Evolutionary conservation across 1,284 basidiomycete genomes (phyloP).

Genomic region (Malassezia japonica): DNA sequence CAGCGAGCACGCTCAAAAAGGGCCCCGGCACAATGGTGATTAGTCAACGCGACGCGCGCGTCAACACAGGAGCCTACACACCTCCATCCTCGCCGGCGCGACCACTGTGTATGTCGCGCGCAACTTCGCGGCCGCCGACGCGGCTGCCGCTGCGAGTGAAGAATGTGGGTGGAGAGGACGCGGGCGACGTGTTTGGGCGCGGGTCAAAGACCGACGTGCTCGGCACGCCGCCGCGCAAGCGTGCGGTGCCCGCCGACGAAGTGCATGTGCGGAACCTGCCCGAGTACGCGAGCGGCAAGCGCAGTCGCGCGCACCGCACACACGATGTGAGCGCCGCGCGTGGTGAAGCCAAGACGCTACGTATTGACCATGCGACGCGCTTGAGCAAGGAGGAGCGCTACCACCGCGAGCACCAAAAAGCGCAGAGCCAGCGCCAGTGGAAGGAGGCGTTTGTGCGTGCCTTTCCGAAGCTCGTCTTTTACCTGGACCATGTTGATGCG

Average conservation of each 20-base stretch:
- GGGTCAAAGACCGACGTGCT: too few species aligned
- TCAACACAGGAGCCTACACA: conserved; percentile 2
- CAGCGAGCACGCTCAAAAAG: too few species aligned
- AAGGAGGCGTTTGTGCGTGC: conserved; percentile 32
- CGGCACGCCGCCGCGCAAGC: conserved; percentile 38
- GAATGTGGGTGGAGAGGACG: neutral
- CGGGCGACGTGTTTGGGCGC: neutral
- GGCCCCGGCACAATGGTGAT: conserved; percentile 1
- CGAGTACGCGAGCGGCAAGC: conserved; percentile 9
- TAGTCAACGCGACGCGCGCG: neutral
- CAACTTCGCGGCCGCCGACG: conserved; percentile 1
- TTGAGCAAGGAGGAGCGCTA: conserved; percentile 30
- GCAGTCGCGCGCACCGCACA: conserved; percentile 25
- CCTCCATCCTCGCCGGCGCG: conserved; percentile 3
- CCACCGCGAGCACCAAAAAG: conserved; percentile 24
- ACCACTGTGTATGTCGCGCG: conserved; percentile 10
- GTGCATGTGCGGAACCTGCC: conserved; percentile 35
- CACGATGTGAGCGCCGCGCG: conserved; percentile 3
- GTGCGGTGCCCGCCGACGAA: conserved; percentile 39
- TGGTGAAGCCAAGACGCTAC: conserved; percentile 27
- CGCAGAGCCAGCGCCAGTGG: conserved; percentile 22
- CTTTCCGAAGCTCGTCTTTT: conserved; percentile 43
- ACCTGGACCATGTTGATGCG: conserved; percentile 40
- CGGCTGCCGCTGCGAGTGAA: conserved; percentile 13
- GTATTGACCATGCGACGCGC: conserved; percentile 28